Evolutionary conservation across 768 basidiomycete genomes (phyloP), one percentile per base, ranked within the genome.

Genomic region (Melanogaster broomeanus): DNA sequence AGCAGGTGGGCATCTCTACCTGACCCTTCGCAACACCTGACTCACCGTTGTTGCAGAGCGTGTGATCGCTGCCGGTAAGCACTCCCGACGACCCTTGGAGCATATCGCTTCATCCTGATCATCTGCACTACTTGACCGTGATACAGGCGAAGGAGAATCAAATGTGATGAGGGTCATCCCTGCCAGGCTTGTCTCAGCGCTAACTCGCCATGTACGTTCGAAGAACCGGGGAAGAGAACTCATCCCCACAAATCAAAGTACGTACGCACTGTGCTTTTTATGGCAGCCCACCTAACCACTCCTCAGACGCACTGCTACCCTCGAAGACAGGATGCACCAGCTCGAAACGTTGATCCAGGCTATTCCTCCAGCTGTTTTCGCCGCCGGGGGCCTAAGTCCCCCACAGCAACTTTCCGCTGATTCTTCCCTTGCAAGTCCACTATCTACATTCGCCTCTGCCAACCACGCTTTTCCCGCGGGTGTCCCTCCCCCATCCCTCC

Each of bases 41-140:
- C 49, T 59, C 22, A 58, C 28, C 30, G 59, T 41, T 54, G 33
- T n/a, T 51, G 30, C 57, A 92, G 90, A 67, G 90, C 90, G 52
- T 93, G 90, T 76, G 90, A 93, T 79, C 88, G 90, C 53, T 93
- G 90, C 76, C 83, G 90, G 89, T 92, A 74, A 78, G 87, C 58
- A 27, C 34, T 60, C 57, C 30, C 28, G 52, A 40, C 35, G 15
- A n/a, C 45, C 6, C 12, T 31, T 2, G n/a, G n/a, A n/a, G n/a
- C 30, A 1, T 4, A 19, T n/a, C 9, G 25, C 6, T 3, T 37
- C 30, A 9, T 45, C 21, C 38, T 49, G n/a, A 52, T 16, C 6
- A 16, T 27, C 45, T 13, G 25, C 15, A 16, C 21, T 34, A 12
- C 43, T 37, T 6, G 24, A 42, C 19, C 3, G 28, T 44, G 24